Base-by-base conservation (phyloP, 1,139 yeast genomes). In the Blastobotrys serpentis region DNA sequence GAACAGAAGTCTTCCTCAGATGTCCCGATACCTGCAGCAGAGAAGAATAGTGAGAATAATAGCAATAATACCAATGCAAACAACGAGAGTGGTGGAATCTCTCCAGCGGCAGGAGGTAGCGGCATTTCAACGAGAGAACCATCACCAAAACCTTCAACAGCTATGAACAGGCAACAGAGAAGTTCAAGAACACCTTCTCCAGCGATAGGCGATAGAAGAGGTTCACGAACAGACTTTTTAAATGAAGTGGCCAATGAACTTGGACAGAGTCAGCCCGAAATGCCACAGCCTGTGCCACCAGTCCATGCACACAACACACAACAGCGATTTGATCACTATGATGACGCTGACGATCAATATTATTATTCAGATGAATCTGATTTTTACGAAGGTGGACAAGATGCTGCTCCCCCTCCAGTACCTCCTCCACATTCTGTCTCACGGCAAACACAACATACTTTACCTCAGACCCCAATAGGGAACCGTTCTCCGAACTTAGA, bases 361-460 rank as follows among this genome's bases (percentile, higher is more conserved):
- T n/a, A 46, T 22, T 29, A 32, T 22, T 22, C 44, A 11, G 46
- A 38, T 16, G 45, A 30, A 7, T 41, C 34, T 13, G n/a, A 45
- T 45, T 30, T 50, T 56, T 7, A 49, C 44, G 26, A 43, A 10
- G 41, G 23, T 16, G 41, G 32, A 1, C 45, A 46, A 10, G 21
- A 44, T 13, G 43, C 29, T 10, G 33, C 25, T 6, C 50, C 59
- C 7, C 66, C 65, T 14, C 66, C 65, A 21, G 53, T 61, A 13
- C 66, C 66, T 5, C 67, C 66, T 8, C 63, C 60, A 13, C 66
- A 62, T 48, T 47, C 59, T 4, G 56, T 56, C 3, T 14, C 43
- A 19, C 37, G 43, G n/a, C 18, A 22, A 25, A 8, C 43, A 14
- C n/a, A n/a, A n/a, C 26, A 19, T 26, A 33, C 11, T 18, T n/a